phyloP scores from a whole-genome alignment of 768 basidiomycete genomes.

The Naganishia vaughanmartiniae region DNA sequence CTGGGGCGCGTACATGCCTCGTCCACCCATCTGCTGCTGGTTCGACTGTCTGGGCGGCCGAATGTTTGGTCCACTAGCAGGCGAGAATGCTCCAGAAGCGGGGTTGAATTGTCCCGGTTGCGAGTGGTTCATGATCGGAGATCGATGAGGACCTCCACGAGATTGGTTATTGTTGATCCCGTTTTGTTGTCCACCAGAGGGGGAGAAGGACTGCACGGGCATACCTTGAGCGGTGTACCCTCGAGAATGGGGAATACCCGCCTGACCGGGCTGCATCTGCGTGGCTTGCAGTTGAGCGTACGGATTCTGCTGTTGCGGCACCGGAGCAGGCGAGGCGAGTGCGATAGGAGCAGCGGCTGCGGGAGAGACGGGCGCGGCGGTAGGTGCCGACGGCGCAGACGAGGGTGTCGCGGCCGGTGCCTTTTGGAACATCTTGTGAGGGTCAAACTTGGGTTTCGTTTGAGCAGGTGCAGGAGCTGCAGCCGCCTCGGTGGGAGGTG shows the following conservation, averaged over 20 bases:
- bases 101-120: conserved; percentile 36
- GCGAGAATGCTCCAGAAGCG: conserved; percentile 20
- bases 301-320: conserved; percentile 42
- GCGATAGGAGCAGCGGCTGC: conserved; percentile 62
- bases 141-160: conserved; percentile 25
- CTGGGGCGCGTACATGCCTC: conserved; percentile 1
- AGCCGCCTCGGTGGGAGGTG: conserved; percentile 30
- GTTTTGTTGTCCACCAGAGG: not conserved
- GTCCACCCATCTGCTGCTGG: conserved; percentile 11
- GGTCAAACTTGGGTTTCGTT: conserved; percentile 54
- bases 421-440: conserved; percentile 55
- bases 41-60: not conserved
- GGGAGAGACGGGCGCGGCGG: conserved; percentile 55
- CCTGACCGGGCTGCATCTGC: not conserved
- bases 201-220: conserved; percentile 8
- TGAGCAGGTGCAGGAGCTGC: conserved; percentile 33
- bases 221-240: conserved; percentile 32
- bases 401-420: conserved; percentile 30
- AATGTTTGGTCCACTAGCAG: conserved; percentile 22
- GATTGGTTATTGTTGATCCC: not conserved
- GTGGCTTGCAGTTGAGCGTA: conserved; percentile 48
- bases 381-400: conserved; percentile 45
- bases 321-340: conserved; percentile 57
- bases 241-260: conserved; percentile 18
- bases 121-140: conserved; percentile 35